phyloP scores from a whole-genome alignment of 2,329 filamentous ascomycete species.

The Ophiostoma sp. region DNA sequence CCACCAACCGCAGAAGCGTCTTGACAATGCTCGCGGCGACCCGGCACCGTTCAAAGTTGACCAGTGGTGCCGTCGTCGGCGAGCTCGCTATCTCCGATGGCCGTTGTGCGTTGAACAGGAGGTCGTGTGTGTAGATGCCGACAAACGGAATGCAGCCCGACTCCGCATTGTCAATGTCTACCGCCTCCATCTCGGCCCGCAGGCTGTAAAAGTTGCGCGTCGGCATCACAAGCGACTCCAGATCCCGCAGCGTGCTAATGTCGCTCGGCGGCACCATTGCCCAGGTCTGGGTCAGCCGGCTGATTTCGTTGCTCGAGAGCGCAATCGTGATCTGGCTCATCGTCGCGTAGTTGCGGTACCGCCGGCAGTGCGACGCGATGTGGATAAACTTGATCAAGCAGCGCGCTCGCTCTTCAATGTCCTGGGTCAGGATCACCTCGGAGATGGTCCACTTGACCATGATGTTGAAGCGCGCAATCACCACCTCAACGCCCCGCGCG shows the following conservation, averaged over 20 bases:
- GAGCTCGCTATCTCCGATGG: constrained; percentile 67
- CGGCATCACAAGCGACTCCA: constrained; percentile 70
- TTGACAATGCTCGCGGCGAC: constrained; percentile 72
- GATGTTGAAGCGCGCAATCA: constrained; percentile 80
- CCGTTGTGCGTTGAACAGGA: constrained; percentile 75
- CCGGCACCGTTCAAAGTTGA: constrained; percentile 80
- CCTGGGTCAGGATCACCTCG: constrained; percentile 68
- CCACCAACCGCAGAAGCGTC: constrained; percentile 69
- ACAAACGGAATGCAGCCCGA: constrained; percentile 78
- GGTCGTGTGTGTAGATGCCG: constrained; percentile 75
- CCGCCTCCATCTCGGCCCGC: constrained; percentile 71
- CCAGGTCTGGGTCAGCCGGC: constrained; percentile 66
- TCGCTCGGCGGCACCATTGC: constrained; percentile 61
- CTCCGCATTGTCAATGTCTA: constrained; percentile 48
- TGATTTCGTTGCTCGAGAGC: constrained; percentile 65
- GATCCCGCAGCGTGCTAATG: constrained; percentile 57
- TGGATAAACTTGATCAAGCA: constrained; percentile 79
- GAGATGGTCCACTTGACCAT: constrained; percentile 84
- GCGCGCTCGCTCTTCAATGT: constrained; percentile 64
- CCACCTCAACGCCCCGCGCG: constrained; percentile 71
- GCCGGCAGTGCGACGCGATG: constrained; percentile 69
- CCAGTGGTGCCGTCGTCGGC: constrained; percentile 59
- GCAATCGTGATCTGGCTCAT: constrained; percentile 76
- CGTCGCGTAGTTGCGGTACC: constrained; percentile 75
- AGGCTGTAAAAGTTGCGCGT: constrained; percentile 72